Percentiles rank a stretch among this genome's conserved stretches.
These are phyloP conservation scores for Chaetomium sp. DNA, from an alignment of 2,329 filamentous ascomycete genomes.

Conservation along the genomic window DNA sequence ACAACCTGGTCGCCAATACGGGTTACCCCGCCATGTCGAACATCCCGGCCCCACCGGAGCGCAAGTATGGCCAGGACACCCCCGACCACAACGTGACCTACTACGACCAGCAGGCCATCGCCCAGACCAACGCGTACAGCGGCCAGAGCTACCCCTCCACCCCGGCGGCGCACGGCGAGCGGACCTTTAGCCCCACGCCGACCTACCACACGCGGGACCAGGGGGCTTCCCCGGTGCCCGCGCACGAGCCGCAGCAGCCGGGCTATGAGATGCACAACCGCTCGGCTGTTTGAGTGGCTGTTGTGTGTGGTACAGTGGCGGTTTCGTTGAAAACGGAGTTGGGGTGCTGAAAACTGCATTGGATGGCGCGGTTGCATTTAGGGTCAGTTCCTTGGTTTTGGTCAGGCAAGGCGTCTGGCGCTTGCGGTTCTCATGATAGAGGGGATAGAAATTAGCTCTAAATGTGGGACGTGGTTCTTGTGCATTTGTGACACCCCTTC, in stretches of 20 bases:
- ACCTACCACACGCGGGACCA: neutral
- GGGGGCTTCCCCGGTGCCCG: neutral
- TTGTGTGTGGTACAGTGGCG: neutral
- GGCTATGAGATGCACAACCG: slow-evolving; percentile 8
- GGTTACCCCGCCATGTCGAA: slow-evolving; percentile 15
- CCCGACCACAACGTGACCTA: slow-evolving; percentile 11
- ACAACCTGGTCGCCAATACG: slow-evolving; percentile 26
- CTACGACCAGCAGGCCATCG: slow-evolving; percentile 18
- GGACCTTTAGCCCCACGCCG: neutral
- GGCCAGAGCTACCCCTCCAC: neutral
- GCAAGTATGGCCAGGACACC: slow-evolving; percentile 16
- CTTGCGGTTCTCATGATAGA: neutral
- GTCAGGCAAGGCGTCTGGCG: slow-evolving; percentile 7
- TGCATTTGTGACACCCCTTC: neutral
- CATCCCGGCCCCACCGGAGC: slow-evolving; percentile 12
- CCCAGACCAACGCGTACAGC: neutral
- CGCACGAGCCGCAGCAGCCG: neutral
- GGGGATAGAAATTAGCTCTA: neutral
- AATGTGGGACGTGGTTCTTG: neutral
- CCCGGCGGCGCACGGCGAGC: neutral
- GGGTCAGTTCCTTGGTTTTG: neutral
- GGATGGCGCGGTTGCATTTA: neutral
- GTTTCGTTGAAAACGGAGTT: neutral
- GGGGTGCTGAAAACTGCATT: neutral
- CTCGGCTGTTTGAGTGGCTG: neutral